Base-by-base conservation (phyloP, 148 eudicot genomes). In the Spergularia bocconei region DNA sequence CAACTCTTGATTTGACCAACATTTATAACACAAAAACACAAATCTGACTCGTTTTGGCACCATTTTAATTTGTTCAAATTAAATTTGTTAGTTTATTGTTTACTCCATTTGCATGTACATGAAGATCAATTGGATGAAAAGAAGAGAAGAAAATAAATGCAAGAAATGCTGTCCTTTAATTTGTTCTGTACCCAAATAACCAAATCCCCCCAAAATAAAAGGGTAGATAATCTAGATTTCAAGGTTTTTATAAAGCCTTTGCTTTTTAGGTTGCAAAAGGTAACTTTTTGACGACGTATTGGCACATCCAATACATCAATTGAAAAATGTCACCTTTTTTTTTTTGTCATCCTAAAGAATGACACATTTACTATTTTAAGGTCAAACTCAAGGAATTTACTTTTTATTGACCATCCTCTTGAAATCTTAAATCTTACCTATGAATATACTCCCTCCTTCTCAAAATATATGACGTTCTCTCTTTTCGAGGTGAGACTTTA, bases 271-370 rank as follows among this genome's bases (percentile, higher is more conserved):
- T 29, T 50, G 47, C 17, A 53, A 69, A 69, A 53, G 62, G 70
- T 16, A 75, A 75, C 70, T 65, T 74, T 75, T 33, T 20, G 69
- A 76, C 73, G 11, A 36, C 13, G 63, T 75, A 44, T 55, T 67
- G 67, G 59, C 60, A 76, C 65, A 67, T 33, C 66, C 57, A 67
- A 68, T 67, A 76, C 66, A 58, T 76, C 64, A 68, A 7, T 76
- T 41, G 59, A 59, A 76, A 68, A 76, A 76, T 76, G 79, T 59
- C 68, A 76, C 73, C 59, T 76, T 76, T 76, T 69, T 59, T n/a
- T n/a, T 39, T 69, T 59, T 29, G 62, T 58, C 67, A 67, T 44
- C 78, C 39, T n/a, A 47, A 33, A 58, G 67, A 36, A 67, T 75
- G 71, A 53, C 41, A 19, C 54, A n/a, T 29, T 69, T 60, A 68